phyloP scores from a whole-genome alignment of 345 rosid species.

The Acer negundo region DNA sequence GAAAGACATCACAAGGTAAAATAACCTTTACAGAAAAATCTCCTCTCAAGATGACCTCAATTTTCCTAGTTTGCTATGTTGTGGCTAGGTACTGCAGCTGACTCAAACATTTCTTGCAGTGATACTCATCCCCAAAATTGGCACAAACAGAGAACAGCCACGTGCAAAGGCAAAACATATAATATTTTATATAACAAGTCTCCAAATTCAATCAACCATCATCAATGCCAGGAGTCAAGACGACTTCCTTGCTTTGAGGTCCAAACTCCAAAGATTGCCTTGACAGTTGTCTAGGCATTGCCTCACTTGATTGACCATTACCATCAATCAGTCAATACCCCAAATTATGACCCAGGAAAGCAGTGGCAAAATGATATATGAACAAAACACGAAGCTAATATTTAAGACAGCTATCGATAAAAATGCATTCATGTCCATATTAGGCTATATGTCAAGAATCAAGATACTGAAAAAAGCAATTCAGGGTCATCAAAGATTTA shows the following conservation, averaged over 20 bases:
- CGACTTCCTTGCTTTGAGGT: not conserved
- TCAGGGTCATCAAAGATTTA: not conserved
- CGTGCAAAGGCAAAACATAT: not conserved
- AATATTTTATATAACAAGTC: not conserved
- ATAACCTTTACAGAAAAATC: not conserved
- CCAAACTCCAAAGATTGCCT: not conserved
- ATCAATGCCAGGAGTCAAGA: not conserved
- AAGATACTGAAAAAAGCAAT: not conserved
- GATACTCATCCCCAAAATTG: not conserved
- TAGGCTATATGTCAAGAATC: not conserved
- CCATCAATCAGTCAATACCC: not conserved
- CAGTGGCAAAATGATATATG: not conserved
- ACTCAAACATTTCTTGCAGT: not conserved
- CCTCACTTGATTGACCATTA: not conserved
- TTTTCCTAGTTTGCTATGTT: too few relatives aligned
- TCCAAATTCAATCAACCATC: not conserved
- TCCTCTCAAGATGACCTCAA: not conserved
- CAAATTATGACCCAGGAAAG: not conserved
- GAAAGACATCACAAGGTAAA: slow-evolving; percentile 9
- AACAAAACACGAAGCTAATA: not conserved
- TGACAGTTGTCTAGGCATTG: not conserved
- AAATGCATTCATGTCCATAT: not conserved
- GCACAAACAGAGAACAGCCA: not conserved
- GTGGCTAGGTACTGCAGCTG: not conserved
- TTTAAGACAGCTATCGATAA: not conserved